Evolutionary conservation across 2,329 filamentous ascomycete species (phyloP).

Genomic region (Eurotiales sp.): DNA sequence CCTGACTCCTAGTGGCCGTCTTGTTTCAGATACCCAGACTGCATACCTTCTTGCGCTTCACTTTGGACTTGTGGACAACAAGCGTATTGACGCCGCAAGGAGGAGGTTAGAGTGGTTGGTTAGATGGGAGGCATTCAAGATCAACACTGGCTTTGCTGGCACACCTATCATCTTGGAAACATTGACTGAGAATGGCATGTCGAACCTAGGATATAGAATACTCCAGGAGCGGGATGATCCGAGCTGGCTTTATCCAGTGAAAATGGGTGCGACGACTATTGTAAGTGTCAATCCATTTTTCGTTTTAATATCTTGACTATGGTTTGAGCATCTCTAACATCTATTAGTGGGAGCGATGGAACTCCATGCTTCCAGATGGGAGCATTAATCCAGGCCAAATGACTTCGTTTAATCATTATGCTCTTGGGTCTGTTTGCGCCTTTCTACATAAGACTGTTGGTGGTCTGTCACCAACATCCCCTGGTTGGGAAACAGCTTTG

Average conservation of each 20-base stretch:
- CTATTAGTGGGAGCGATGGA: constrained; percentile 43
- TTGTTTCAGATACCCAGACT: constrained; percentile 28
- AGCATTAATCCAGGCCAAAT: constrained; percentile 39
- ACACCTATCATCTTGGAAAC: constrained; percentile 15
- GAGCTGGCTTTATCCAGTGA: too few species aligned
- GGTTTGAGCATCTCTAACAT: constrained; percentile 39
- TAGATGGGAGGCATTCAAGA: constrained; percentile 17
- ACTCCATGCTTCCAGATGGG: constrained; percentile 37
- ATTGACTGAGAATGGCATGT: too few species aligned
- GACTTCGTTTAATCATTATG: constrained; percentile 45
- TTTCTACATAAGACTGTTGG: constrained; percentile 38
- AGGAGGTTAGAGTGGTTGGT: constrained; percentile 10
- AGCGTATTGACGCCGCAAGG: neutral
- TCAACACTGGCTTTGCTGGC: constrained; percentile 30
- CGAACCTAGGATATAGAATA: too few species aligned
- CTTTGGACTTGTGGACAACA: constrained; percentile 23
- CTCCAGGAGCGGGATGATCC: too few species aligned
- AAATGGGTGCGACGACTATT: too few species aligned
- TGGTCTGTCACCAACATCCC: constrained; percentile 25
- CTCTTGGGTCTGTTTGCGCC: constrained; percentile 36
- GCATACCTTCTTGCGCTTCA: constrained; percentile 26
- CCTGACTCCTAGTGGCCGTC: constrained; percentile 22
- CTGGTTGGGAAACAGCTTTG: constrained; percentile 28
- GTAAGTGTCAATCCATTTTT: too few species aligned
- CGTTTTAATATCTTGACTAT: too few species aligned